These are phyloP conservation scores for Penicillium silybi DNA, from an alignment of 495 filamentous ascomycete genomes.

Conservation along the genomic window DNA sequence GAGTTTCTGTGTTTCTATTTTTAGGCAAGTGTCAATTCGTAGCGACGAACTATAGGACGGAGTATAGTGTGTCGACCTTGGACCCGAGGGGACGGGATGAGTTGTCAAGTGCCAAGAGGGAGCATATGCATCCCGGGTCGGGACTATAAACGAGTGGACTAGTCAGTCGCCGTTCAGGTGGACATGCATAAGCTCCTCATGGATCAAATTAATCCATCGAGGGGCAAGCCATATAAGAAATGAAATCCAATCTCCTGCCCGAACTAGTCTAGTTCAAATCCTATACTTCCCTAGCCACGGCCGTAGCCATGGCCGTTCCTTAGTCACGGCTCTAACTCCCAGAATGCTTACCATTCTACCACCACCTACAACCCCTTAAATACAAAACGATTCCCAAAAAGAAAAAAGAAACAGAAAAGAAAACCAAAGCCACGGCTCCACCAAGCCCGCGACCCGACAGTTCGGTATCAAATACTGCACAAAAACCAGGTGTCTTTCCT, in stretches of 20 bases:
- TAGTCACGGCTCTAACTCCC: too few relatives aligned
- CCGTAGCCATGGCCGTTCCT: too few relatives aligned
- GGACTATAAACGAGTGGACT: not conserved
- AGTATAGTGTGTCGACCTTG: not conserved
- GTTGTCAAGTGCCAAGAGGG: not conserved
- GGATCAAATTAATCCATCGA: too few relatives aligned
- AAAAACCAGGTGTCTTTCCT: not conserved
- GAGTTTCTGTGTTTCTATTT: too few relatives aligned
- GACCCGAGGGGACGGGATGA: not conserved
- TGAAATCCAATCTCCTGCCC: too few relatives aligned
- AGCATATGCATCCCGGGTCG: not conserved
- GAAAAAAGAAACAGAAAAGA: not conserved
- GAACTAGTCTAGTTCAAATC: too few relatives aligned
- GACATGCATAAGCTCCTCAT: too few relatives aligned
- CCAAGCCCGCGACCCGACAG: conserved; percentile 3
- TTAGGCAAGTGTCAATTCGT: too few relatives aligned
- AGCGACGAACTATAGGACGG: not conserved
- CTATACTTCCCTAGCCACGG: too few relatives aligned
- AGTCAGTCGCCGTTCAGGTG: not conserved
- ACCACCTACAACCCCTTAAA: not conserved
- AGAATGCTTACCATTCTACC: not conserved
- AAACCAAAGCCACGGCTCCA: not conserved
- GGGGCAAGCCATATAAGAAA: too few relatives aligned
- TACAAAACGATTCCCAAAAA: not conserved
- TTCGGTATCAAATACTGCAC: not conserved